Evolutionary conservation across 139 green algal genomes (phyloP), one percentile per base, ranked within the genome.

Genomic region (Tetraselmis chui): DNA sequence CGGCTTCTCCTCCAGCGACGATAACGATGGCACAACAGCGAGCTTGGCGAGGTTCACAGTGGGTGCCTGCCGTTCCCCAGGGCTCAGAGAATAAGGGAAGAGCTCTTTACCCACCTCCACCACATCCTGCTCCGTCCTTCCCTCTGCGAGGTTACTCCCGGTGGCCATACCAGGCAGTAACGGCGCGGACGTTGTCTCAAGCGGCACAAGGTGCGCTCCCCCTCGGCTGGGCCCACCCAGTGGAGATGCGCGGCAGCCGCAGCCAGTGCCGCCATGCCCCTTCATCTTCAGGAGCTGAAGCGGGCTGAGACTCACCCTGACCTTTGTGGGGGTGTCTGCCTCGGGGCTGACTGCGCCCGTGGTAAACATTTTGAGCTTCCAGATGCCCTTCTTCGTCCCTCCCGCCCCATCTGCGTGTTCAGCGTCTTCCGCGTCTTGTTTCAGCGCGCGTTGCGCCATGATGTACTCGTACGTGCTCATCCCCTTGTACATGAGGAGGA

Each of bases 401-500:
- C 32, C 28, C 76, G 26, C 30, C 29, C 29, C 29, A 79, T 2
- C 26, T 32, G 23, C n/a, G n/a, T 59, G 79, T 1, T 59, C 31
- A 22, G 23, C 32, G 0, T 77, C 45, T 59, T 85, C 28, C n/a
- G 82, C 76, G 27, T 31, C 59, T 18, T 25, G 5, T 18, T 67
- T 67, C 11, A 67, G 45, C 80, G 84, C 86, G 0, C 84, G 80
- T 78, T 88, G 83, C 0, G 89, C 79, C 0, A 94, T 77, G 31
- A 95, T 93, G 88, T 93, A 95, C 29, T 94, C 92, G 79, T 94
- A 95, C 28, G 92, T 95, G 18, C 86, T 90, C 79, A 93, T 85
- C 26, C 85, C 82, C 58, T 90, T 90, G 11, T 23, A 67, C 2
- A 85, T 85, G 18, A 95, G 85, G 1, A 93, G 77, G 1, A 93